Conservation (phyloP, 768 basidiomycete species). For the Pulveroboletus sp. region DNA sequence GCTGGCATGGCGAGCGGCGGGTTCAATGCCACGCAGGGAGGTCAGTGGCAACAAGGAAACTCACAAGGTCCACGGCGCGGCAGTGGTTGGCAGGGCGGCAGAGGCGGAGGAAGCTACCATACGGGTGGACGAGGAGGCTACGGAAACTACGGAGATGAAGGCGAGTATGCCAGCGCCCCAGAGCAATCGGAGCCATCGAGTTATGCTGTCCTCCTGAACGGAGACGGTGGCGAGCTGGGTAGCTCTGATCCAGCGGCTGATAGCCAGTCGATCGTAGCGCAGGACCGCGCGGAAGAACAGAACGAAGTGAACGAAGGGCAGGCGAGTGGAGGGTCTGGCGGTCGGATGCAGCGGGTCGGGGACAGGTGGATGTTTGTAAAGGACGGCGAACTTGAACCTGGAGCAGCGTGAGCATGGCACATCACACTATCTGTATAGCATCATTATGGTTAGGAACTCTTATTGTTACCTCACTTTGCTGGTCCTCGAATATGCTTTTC, state of each 20-base stretch:
- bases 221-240: slow-evolving; percentile 33
- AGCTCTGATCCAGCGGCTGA: background rate
- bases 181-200: slow-evolving; percentile 35
- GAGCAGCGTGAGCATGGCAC: slow-evolving; percentile 13
- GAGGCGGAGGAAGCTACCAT: slow-evolving; percentile 36
- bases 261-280: background rate
- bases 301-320: background rate
- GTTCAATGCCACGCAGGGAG: slow-evolving; percentile 17
- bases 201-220: slow-evolving; percentile 60
- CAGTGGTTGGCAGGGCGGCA: slow-evolving; percentile 38
- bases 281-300: slow-evolving; percentile 2
- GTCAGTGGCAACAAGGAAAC: slow-evolving; percentile 22
- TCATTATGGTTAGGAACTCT: too few species aligned
- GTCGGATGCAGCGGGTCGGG: slow-evolving; percentile 65
- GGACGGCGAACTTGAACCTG: slow-evolving; percentile 26
- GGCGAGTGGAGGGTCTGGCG: slow-evolving; percentile 33
- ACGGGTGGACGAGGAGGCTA: slow-evolving; percentile 31
- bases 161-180: slow-evolving; percentile 30
- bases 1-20: slow-evolving; percentile 15
- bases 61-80: slow-evolving; percentile 33
- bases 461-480: too few species aligned
- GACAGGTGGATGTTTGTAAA: slow-evolving; percentile 72
- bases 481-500: too few species aligned
- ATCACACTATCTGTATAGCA: slow-evolving; percentile 22
- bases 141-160: slow-evolving; percentile 48